Conservation (phyloP, 768 basidiomycete species). For the Termitomyces sp. region DNA sequence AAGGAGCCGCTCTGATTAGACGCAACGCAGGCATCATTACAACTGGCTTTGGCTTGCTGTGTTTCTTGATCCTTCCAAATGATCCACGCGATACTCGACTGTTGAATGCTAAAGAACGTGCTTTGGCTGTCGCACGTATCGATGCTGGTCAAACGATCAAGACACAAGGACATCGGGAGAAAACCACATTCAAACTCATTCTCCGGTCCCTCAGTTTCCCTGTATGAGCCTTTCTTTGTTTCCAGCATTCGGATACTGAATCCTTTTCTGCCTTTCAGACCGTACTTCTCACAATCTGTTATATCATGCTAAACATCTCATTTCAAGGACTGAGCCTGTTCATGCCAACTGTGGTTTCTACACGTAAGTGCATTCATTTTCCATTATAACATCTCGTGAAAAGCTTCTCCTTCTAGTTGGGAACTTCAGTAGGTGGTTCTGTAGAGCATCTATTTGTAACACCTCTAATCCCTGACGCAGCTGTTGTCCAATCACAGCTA, state of each 20-base stretch:
- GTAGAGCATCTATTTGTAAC: too few relatives aligned
- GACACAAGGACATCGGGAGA: conserved; percentile 24
- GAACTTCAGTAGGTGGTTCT: conserved; percentile 19
- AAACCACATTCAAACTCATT: conserved; percentile 24
- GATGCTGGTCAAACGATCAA: conserved; percentile 27
- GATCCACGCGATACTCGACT: conserved; percentile 30
- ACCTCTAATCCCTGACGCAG: conserved; percentile 18
- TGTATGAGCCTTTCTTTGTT: conserved; percentile 12
- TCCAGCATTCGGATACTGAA: not conserved
- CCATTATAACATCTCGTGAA: not conserved
- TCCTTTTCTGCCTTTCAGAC: conserved; percentile 9
- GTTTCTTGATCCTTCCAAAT: conserved; percentile 30
- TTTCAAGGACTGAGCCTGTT: conserved; percentile 26
- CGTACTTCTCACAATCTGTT: conserved; percentile 16
- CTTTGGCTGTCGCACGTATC: conserved; percentile 29
- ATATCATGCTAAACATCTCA: conserved; percentile 23
- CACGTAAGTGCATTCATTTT: conserved; percentile 25
- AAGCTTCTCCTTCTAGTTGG: conserved; percentile 9
- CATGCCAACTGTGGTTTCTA: conserved; percentile 38
- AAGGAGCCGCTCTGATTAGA: not conserved
- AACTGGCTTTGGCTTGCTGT: conserved; percentile 28
- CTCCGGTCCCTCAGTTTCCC: conserved; percentile 27
- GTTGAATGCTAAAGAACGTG: conserved; percentile 27
- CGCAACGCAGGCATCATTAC: conserved; percentile 26
- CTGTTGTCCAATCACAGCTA: conserved; percentile 39